phyloP scores from a whole-genome alignment of 768 basidiomycete genomes.

The Suillus discolor region DNA sequence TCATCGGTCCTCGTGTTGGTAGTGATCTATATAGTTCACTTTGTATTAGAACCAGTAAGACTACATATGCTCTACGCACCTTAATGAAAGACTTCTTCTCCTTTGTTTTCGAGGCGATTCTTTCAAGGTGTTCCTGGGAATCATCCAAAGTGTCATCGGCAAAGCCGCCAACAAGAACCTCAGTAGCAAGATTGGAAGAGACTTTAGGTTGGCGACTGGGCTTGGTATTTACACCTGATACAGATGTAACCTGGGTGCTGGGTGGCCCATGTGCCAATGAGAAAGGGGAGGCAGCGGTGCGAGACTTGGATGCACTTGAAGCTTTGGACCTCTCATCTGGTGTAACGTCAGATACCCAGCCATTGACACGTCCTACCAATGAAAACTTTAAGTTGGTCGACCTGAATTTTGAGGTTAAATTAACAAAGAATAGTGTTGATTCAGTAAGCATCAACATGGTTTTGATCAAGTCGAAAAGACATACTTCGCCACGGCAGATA shows the following conservation, averaged over 20 bases:
- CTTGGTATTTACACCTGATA: neutral
- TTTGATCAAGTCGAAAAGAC: neutral
- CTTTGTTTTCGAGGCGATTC: neutral
- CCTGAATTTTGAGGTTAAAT: neutral
- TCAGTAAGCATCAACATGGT: constrained; percentile 13
- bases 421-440: constrained; percentile 10
- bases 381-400: neutral
- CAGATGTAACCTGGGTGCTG: neutral
- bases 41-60: neutral
- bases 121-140: neutral
- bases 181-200: neutral
- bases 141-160: neutral
- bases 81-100: neutral
- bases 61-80: neutral
- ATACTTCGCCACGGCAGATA: neutral
- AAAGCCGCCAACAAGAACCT: neutral
- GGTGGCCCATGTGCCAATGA: too few relatives aligned
- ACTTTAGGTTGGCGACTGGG: neutral
- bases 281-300: neutral
- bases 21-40: neutral
- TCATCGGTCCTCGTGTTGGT: neutral
- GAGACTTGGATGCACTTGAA: neutral
- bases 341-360: neutral
- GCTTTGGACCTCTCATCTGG: neutral
- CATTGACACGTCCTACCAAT: neutral